phyloP scores from a whole-genome alignment of 768 basidiomycete genomes.

The Rhodotorula sphaerocarpa region DNA sequence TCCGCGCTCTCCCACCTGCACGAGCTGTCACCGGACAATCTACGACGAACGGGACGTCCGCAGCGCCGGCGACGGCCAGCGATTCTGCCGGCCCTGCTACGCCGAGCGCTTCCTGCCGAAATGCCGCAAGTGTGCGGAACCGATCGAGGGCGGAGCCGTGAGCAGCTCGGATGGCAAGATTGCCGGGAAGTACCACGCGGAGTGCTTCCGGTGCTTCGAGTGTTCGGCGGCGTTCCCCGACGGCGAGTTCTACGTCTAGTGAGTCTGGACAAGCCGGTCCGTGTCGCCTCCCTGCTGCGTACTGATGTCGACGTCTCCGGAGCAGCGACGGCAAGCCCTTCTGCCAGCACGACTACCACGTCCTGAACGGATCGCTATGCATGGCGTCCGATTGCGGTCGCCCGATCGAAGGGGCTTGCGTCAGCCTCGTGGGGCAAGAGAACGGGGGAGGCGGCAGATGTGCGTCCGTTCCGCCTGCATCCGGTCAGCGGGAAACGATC shows the following conservation, averaged over 20 bases:
- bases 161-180: constrained; percentile 38
- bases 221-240: constrained; percentile 34
- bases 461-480: constrained; percentile 8
- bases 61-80: constrained; percentile 26
- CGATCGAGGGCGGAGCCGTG: constrained; percentile 39
- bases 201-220: constrained; percentile 27
- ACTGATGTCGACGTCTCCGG: background rate
- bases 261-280: background rate
- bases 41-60: background rate
- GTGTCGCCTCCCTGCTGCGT: background rate
- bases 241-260: constrained; percentile 39
- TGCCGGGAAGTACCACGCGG: constrained; percentile 34
- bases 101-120: constrained; percentile 38
- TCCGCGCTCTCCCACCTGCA: constrained; percentile 3
- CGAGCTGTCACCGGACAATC: constrained; percentile 5
- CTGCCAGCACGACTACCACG: constrained; percentile 38
- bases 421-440: constrained; percentile 36
- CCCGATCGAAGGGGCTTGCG: constrained; percentile 39
- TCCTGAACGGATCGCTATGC: constrained; percentile 38
- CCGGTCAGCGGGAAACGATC: no score
- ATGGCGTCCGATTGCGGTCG: constrained; percentile 16
- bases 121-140: constrained; percentile 35
- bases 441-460: constrained; percentile 36
- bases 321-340: constrained; percentile 31
- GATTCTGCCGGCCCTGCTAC: constrained; percentile 37